Conservation (phyloP, 1,139 yeast genomes). For the Fermentozyma sake region DNA sequence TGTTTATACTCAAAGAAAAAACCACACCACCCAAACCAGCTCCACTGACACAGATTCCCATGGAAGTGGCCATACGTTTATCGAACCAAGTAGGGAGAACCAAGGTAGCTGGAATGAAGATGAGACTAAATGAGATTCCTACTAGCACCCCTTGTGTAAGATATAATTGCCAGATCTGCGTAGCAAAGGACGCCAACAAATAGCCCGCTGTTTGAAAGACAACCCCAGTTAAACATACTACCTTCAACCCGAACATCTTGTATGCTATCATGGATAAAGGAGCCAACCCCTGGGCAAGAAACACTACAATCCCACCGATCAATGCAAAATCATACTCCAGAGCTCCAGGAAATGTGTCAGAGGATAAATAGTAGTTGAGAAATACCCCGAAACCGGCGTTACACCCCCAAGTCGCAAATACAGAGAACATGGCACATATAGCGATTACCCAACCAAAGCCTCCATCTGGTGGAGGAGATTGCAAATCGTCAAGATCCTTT, state of each 20-base stretch:
- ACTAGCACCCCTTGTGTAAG: constrained; percentile 65
- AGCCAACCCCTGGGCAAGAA: constrained; percentile 53
- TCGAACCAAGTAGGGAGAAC: constrained; percentile 63
- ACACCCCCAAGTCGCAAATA: constrained; percentile 69
- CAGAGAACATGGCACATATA: constrained; percentile 43
- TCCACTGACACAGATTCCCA: constrained; percentile 59
- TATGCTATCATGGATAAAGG: constrained; percentile 44
- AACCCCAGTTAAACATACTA: constrained; percentile 44
- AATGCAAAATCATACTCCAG: constrained; percentile 58
- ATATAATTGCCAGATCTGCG: constrained; percentile 58
- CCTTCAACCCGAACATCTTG: constrained; percentile 30
- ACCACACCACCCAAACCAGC: constrained; percentile 65
- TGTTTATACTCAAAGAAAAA: constrained; percentile 46
- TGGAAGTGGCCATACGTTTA: constrained; percentile 51
- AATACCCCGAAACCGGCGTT: constrained; percentile 70
- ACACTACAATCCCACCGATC: constrained; percentile 63
- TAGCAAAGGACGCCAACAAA: constrained; percentile 61
- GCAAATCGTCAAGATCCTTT: constrained; percentile 10
- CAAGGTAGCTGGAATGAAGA: constrained; percentile 56
- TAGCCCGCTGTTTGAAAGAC: constrained; percentile 52
- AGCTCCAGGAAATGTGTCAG: constrained; percentile 51
- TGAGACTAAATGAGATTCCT: constrained; percentile 56
- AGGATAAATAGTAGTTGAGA: constrained; percentile 48
- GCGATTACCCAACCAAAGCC: constrained; percentile 73
- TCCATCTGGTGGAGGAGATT: constrained; percentile 56